These are phyloP conservation scores for Dacryopinax primogenitus DNA, from an alignment of 768 basidiomycete genomes.

Conservation along the genomic window DNA sequence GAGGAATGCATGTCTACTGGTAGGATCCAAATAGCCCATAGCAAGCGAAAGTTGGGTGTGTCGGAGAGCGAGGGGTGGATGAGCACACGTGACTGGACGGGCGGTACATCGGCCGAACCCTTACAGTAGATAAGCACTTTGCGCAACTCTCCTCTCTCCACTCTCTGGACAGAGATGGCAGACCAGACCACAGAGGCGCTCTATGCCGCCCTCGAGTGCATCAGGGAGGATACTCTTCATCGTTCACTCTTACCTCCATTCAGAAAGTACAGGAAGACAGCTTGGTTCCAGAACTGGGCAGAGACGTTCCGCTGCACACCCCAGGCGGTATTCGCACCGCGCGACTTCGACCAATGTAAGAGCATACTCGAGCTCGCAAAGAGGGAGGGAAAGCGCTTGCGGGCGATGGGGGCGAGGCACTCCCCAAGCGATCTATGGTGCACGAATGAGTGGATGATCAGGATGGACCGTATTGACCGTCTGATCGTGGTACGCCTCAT, in stretches of 20 bases:
- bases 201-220: not conserved
- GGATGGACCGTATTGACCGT: constrained; percentile 57
- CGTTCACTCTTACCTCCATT: not conserved
- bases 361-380: constrained; percentile 70
- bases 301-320: constrained; percentile 61
- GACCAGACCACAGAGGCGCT: not conserved
- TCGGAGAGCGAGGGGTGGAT: no score
- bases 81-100: no score
- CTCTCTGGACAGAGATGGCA: no score
- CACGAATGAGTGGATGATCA: constrained; percentile 73
- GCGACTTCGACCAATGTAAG: constrained; percentile 51
- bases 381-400: constrained; percentile 53
- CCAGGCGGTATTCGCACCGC: constrained; percentile 61
- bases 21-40: no score
- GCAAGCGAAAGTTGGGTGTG: no score
- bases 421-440: constrained; percentile 89
- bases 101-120: no score
- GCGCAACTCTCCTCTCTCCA: no score
- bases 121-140: no score
- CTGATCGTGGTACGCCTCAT: constrained; percentile 55
- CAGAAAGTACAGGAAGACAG: not conserved
- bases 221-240: not conserved
- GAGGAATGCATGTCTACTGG: no score
- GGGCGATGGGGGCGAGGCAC: constrained; percentile 83
- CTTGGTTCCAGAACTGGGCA: constrained; percentile 73